Percentiles rank a stretch among this genome's conserved stretches.
These are phyloP conservation scores for Clonostachys rhizophaga DNA, from an alignment of 2,329 filamentous ascomycete species.

Conservation along the genomic window DNA sequence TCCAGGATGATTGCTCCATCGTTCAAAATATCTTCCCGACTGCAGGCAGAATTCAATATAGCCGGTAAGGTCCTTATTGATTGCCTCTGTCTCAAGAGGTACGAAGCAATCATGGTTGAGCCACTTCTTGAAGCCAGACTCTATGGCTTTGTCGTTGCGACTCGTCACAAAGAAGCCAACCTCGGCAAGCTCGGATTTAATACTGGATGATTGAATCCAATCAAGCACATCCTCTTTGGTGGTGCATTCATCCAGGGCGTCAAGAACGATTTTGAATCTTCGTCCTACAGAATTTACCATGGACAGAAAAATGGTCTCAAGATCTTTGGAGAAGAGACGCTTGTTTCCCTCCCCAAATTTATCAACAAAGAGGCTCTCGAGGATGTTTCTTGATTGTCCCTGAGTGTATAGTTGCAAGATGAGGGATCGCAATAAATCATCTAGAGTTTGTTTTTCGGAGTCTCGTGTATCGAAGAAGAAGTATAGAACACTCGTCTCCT, in stretches of 20 bases:
- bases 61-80: not conserved
- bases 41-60: not conserved
- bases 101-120: not conserved
- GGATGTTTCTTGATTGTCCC: not conserved
- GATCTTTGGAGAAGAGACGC: not conserved
- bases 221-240: not conserved
- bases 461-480: not conserved
- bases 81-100: not conserved
- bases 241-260: not conserved
- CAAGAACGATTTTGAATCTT: not conserved
- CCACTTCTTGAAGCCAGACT: not conserved
- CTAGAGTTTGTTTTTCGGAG: not conserved
- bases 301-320: not conserved
- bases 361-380: not conserved
- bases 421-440: not conserved
- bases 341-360: not conserved
- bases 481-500: not conserved
- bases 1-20: not conserved
- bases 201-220: not conserved
- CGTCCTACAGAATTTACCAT: not conserved
- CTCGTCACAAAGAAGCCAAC: not conserved
- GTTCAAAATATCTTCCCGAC: not conserved
- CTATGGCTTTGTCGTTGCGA: not conserved
- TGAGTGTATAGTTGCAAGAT: not conserved
- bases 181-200: not conserved